Conservation (phyloP, 352 stramenopile species). For the Phytophthora crassamura region DNA sequence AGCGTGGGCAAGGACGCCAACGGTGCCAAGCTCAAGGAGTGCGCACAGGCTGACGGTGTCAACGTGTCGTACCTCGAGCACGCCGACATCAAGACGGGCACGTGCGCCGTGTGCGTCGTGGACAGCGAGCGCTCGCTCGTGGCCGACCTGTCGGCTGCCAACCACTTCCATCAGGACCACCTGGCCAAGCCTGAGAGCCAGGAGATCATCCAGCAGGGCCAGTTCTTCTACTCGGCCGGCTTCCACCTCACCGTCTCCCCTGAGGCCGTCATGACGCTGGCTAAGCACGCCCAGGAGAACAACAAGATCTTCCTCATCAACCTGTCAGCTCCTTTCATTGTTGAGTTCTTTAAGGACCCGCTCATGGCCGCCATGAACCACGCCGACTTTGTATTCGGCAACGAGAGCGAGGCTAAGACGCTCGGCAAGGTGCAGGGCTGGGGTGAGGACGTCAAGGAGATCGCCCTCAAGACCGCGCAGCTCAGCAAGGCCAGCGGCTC, state of each 20-base stretch:
- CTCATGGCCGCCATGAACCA: constrained; percentile 94
- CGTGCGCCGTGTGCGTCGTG: constrained; percentile 97
- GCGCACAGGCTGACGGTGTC: constrained; percentile 95
- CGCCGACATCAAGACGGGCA: constrained; percentile 93
- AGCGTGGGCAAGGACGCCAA: constrained; percentile 97
- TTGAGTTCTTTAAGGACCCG: constrained; percentile 98
- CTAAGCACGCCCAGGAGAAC: constrained; percentile 93
- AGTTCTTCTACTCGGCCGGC: constrained; percentile 97
- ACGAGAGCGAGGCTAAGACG: constrained; percentile 98
- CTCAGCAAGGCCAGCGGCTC: constrained; percentile 94
- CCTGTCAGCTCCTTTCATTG: constrained; percentile 98
- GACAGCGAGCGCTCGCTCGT: constrained; percentile 97
- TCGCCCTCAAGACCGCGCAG: constrained; percentile 94
- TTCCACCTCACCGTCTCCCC: constrained; percentile 99
- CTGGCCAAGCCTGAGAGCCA: constrained; percentile 89
- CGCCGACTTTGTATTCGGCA: constrained; percentile 99
- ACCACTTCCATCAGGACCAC: constrained; percentile 97
- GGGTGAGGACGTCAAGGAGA: constrained; percentile 86
- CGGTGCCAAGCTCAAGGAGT: constrained; percentile 92
- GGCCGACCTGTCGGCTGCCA: constrained; percentile 97
- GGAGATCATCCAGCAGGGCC: constrained; percentile 94
- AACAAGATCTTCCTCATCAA: constrained; percentile 98
- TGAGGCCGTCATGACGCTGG: constrained; percentile 91
- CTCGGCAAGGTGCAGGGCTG: constrained; percentile 93
- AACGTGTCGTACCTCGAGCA: constrained; percentile 98